Evolutionary conservation across 495 filamentous ascomycete species (phyloP).

Genomic region (Penicillium herquei): DNA sequence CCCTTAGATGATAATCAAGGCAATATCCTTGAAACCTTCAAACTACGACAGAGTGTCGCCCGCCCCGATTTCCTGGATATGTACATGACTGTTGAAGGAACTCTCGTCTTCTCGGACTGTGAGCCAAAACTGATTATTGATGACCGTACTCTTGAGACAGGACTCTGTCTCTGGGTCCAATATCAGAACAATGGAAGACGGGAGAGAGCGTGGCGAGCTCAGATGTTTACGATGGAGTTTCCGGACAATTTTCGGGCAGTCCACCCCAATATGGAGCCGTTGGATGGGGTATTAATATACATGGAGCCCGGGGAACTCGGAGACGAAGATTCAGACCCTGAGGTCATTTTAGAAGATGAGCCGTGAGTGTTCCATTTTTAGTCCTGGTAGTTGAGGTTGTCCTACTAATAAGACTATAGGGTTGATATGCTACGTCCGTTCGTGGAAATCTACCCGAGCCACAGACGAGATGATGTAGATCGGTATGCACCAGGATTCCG

Average conservation of each 20-base stretch:
- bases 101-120: conserved; percentile 9
- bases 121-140: conserved; percentile 13
- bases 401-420: neutral
- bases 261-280: neutral
- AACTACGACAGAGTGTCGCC: conserved; percentile 12
- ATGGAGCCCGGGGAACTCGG: neutral
- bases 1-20: conserved; percentile 6
- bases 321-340: conserved; percentile 3
- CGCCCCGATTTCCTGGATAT: conserved; percentile 16
- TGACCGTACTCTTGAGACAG: conserved; percentile 14
- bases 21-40: conserved; percentile 13
- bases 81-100: conserved; percentile 14
- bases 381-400: too few species aligned
- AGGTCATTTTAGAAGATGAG: conserved; percentile 9
- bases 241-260: conserved; percentile 2
- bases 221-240: conserved; percentile 7
- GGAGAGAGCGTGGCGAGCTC: conserved; percentile 2
- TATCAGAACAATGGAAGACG: conserved; percentile 7
- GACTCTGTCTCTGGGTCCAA: conserved; percentile 12
- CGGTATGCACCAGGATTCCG: conserved; percentile 9
- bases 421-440: conserved; percentile 5
- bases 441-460: conserved; percentile 4
- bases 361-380: conserved; percentile 5
- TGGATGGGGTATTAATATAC: neutral
- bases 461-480: conserved; percentile 5